Base-by-base conservation (phyloP, 805 yeast genomes). In the Scheffersomyces amazonensis region DNA sequence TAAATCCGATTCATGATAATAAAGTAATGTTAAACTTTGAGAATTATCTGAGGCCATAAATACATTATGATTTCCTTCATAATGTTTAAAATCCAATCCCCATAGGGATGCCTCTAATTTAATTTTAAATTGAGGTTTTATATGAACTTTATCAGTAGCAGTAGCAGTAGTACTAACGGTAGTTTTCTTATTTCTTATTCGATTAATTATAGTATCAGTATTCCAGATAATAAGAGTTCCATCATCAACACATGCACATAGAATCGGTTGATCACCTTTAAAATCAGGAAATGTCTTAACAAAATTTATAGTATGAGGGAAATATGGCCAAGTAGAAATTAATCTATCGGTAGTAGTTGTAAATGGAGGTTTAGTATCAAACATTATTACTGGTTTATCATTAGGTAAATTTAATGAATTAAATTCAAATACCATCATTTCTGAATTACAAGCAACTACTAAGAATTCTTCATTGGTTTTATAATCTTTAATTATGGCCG, bases 291-390 rank as follows among this genome's bases (percentile, higher is more conserved):
- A 44, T 1, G 47, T 34, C 36, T 68, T 75, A 31, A 82, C 35
- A 46, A 53, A 73, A 46, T 83, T 83, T 16, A 81, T 66, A 0
- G 80, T 66, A 51, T 78, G 83, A 1, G 84, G 83, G 34, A 61
- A 66, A 35, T 62, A 62, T 0, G 80, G 76, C 75, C 76, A 73
- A 1, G 80, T 75, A 5, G 79, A 68, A 7, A 64, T 57, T 6
- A 55, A 49, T 23, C 73, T 42, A 46, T 76, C 79, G 1, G 58
- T 47, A 1, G 62, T 58, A 1, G 71, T 56, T 1, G 78, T 71
- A 19, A 50, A 44, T 6, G 48, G 35, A 0, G 81, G 80, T 20
- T 60, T 51, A 0, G 74, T 64, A 36, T 71, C 75, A 35, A 76
- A 60, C 16, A 53, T 50, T n/a, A 71, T 40, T 1, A 41, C 37